Evolutionary conservation across 106 monocot genomes (phyloP).

Genomic region (Ottelia alismoides): DNA sequence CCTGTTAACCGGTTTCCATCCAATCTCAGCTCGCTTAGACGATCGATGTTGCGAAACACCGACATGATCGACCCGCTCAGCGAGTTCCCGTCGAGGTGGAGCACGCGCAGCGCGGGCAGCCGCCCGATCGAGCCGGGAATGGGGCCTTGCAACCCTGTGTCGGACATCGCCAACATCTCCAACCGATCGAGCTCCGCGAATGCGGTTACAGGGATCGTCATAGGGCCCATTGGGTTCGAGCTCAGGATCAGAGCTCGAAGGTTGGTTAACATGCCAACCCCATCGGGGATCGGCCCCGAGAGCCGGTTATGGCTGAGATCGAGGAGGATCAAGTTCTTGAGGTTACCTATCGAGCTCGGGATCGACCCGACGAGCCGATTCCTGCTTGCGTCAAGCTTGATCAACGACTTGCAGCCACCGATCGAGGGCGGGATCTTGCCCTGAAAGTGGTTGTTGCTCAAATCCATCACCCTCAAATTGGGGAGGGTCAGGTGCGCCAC

Average conservation of each 20-base stretch:
- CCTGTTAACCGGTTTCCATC: slow-evolving; percentile 57
- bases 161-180: slow-evolving; percentile 44
- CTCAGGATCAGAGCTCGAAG: slow-evolving; percentile 47
- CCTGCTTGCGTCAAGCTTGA: slow-evolving; percentile 68
- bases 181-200: slow-evolving; percentile 43
- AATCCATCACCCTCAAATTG: slow-evolving; percentile 47
- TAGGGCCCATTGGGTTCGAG: slow-evolving; percentile 30
- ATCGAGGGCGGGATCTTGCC: slow-evolving; percentile 37
- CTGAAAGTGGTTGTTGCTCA: slow-evolving; percentile 51
- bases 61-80: slow-evolving; percentile 49
- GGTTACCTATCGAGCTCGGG: slow-evolving; percentile 35
- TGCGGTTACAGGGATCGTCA: slow-evolving; percentile 17
- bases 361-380: slow-evolving; percentile 52
- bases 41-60: slow-evolving; percentile 31
- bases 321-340: slow-evolving; percentile 45
- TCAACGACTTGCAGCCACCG: slow-evolving; percentile 22
- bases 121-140: slow-evolving; percentile 54
- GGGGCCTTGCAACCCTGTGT: slow-evolving; percentile 52
- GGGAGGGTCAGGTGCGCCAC: slow-evolving; percentile 36
- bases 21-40: slow-evolving; percentile 62
- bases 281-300: slow-evolving; percentile 45
- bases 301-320: slow-evolving; percentile 79
- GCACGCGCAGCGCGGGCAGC: slow-evolving; percentile 37
- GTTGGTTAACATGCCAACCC: slow-evolving; percentile 20
- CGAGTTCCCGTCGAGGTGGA: slow-evolving; percentile 61